Conservation (phyloP, 1,139 yeast species). For the Candida tetrigidarum region DNA sequence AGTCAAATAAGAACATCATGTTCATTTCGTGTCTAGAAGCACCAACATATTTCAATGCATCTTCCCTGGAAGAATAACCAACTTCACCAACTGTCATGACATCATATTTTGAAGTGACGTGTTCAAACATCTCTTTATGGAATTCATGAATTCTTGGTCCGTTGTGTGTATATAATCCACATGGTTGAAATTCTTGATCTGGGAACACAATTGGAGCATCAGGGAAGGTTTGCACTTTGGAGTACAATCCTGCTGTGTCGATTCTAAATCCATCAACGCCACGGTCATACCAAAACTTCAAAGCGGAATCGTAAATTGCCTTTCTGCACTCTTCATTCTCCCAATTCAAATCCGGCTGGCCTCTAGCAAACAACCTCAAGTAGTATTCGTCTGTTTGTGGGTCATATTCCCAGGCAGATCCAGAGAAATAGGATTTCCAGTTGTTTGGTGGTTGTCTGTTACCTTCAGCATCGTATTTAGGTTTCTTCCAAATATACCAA, state of each 20-base stretch:
- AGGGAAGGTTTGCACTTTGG: conserved; percentile 49
- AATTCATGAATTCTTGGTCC: conserved; percentile 63
- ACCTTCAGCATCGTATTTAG: conserved; percentile 50
- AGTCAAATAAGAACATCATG: conserved; percentile 55
- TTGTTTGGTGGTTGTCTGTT: conserved; percentile 59
- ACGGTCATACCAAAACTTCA: conserved; percentile 57
- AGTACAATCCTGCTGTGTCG: conserved; percentile 57
- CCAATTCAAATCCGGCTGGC: conserved; percentile 67
- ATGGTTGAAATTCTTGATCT: conserved; percentile 45
- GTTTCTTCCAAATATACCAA: conserved; percentile 63
- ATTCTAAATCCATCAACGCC: conserved; percentile 65
- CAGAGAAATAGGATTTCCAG: conserved; percentile 57
- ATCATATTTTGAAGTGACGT: conserved; percentile 52
- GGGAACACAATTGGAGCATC: conserved; percentile 54
- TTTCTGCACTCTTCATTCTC: conserved; percentile 54
- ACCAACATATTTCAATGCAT: conserved; percentile 50
- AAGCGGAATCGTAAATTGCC: conserved; percentile 53
- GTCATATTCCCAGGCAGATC: conserved; percentile 61
- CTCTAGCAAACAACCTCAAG: conserved; percentile 52
- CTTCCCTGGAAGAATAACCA: conserved; percentile 46
- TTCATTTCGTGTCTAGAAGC: conserved; percentile 54
- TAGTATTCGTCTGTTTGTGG: conserved; percentile 57
- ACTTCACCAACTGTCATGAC: conserved; percentile 63
- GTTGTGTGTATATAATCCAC: conserved; percentile 33
- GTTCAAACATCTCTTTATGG: conserved; percentile 54